Conservation (phyloP, 2,329 filamentous ascomycete genomes). For the Didymella exigua region DNA sequence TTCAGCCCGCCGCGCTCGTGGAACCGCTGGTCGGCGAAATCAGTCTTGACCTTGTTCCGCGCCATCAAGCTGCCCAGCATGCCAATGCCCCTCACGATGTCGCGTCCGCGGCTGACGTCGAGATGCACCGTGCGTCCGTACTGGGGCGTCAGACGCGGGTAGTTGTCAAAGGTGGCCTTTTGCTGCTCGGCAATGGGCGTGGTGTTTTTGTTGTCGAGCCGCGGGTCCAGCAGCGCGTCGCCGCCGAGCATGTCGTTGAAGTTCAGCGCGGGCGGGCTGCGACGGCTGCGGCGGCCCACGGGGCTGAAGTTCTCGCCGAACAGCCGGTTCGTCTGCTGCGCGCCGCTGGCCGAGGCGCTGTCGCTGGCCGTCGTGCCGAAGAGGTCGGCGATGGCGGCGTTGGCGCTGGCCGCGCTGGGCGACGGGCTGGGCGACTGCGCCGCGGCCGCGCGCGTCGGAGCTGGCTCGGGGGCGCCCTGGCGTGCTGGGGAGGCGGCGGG, state of each 20-base stretch:
- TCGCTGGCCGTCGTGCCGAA: conserved; percentile 6
- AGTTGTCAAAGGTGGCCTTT: conserved; percentile 30
- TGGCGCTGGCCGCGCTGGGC: conserved; percentile 16
- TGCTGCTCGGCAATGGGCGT: conserved; percentile 23
- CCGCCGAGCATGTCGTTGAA: conserved; percentile 31
- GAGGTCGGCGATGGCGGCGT: conserved; percentile 33
- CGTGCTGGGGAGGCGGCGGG: conserved; percentile 20
- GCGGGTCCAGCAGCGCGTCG: conserved; percentile 21
- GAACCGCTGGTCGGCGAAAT: conserved; percentile 66
- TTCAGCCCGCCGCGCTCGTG: conserved; percentile 78
- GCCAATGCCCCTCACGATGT: conserved; percentile 56
- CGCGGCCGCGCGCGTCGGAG: conserved; percentile 2
- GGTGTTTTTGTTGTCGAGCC: conserved; percentile 26
- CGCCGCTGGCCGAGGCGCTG: not conserved
- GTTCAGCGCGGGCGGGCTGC: conserved; percentile 10
- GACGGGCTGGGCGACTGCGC: conserved; percentile 4
- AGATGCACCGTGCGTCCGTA: conserved; percentile 51
- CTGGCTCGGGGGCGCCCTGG: not conserved
- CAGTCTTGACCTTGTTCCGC: conserved; percentile 63
- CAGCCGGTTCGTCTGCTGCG: conserved; percentile 4
- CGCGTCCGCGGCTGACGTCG: conserved; percentile 42
- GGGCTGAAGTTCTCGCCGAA: conserved; percentile 30
- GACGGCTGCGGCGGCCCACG: not conserved
- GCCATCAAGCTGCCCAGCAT: conserved; percentile 50
- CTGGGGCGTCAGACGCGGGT: conserved; percentile 46